Evolutionary conservation across 176 grass and related monocot genomes (phyloP).

Genomic region (Calamus simplicifolius): DNA sequence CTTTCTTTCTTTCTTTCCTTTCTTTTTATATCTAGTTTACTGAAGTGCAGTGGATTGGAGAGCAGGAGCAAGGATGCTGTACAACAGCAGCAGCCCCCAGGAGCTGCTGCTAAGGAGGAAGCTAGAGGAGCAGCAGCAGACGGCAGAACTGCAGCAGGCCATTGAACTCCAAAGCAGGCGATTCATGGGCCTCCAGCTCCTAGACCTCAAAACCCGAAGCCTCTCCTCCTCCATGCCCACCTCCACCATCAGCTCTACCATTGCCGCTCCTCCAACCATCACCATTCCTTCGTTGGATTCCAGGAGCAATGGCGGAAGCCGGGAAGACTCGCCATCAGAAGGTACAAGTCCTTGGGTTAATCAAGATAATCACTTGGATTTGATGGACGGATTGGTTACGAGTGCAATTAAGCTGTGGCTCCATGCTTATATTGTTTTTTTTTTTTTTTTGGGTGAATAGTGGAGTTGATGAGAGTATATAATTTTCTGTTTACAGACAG

Average conservation of each 20-base stretch:
- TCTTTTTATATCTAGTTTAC: neutral
- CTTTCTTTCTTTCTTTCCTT: slow-evolving; percentile 6
- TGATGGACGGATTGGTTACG: too few relatives aligned
- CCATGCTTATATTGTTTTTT: too few relatives aligned
- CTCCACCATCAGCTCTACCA: slow-evolving; percentile 8
- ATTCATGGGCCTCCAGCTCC: slow-evolving; percentile 52
- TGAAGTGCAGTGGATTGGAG: neutral
- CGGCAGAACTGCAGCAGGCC: slow-evolving; percentile 58
- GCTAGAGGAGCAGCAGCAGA: slow-evolving; percentile 83
- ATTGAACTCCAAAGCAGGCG: slow-evolving; percentile 69
- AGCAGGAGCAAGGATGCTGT: slow-evolving; percentile 71
- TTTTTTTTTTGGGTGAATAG: too few relatives aligned
- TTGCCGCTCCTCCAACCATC: slow-evolving; percentile 11
- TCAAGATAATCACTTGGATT: too few relatives aligned
- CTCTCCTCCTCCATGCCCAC: neutral
- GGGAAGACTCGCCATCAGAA: slow-evolving; percentile 17
- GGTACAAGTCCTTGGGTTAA: neutral
- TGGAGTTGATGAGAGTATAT: too few relatives aligned
- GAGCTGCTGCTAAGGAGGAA: slow-evolving; percentile 49
- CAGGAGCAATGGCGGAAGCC: slow-evolving; percentile 23
- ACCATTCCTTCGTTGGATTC: slow-evolving; percentile 1
- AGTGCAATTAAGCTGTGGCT: too few relatives aligned
- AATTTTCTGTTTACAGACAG: too few relatives aligned
- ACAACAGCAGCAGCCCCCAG: slow-evolving; percentile 49
- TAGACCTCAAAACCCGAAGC: slow-evolving; percentile 50